These are phyloP conservation scores for Eucalyptus microcorys DNA, from an alignment of 345 rosid species.

Conservation along the genomic window DNA sequence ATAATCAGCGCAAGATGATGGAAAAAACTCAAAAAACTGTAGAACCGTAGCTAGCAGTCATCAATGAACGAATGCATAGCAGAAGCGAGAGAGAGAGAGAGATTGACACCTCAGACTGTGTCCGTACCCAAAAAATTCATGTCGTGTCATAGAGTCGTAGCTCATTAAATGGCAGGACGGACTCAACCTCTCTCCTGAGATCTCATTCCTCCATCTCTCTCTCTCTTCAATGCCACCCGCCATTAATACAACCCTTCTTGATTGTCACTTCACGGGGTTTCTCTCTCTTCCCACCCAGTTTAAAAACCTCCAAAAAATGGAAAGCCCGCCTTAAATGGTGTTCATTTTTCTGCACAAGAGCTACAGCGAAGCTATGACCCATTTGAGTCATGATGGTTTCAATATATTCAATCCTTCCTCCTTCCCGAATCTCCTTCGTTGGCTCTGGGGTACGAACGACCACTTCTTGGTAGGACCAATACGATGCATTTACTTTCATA, in stretches of 20 bases:
- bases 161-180: not conserved
- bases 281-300: not conserved
- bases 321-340: not conserved
- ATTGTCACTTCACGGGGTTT: not conserved
- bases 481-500: not conserved
- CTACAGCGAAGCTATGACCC: not conserved
- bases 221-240: slow-evolving; percentile 23
- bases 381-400: not conserved
- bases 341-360: not conserved
- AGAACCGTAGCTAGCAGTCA: not conserved
- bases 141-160: not conserved
- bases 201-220: slow-evolving; percentile 2
- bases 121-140: not conserved
- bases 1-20: not conserved
- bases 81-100: not conserved
- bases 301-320: not conserved
- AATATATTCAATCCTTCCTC: not conserved
- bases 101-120: not conserved
- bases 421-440: not conserved
- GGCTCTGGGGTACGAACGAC: not conserved
- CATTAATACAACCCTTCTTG: slow-evolving; percentile 36
- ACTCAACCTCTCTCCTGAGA: not conserved
- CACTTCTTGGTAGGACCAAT: not conserved
- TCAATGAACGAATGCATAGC: not conserved
- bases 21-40: not conserved